phyloP scores from a whole-genome alignment of 345 rosid genomes.

The Mangifera indica region DNA sequence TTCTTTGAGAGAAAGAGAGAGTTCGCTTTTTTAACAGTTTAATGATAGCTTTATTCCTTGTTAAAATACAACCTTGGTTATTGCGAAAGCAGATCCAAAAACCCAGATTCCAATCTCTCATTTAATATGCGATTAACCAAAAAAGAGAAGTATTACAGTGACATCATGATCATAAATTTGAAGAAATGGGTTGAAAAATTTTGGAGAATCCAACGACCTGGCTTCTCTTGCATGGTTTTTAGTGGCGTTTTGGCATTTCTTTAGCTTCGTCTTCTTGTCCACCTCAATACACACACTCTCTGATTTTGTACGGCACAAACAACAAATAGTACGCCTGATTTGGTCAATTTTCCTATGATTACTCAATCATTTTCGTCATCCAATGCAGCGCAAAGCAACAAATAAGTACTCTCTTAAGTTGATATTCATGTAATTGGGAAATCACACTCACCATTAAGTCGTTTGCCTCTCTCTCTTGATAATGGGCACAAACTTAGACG shows the following conservation, averaged over 20 bases:
- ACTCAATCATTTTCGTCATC: constrained; percentile 26
- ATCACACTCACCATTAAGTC: not conserved
- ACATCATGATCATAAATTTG: constrained; percentile 6
- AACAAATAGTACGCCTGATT: constrained; percentile 27
- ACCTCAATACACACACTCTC: constrained; percentile 7
- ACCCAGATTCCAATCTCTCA: constrained; percentile 36
- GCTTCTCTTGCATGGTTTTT: constrained; percentile 46
- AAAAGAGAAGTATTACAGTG: not conserved
- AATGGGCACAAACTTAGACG: constrained; percentile 22
- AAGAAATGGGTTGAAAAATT: not conserved
- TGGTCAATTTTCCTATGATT: constrained; percentile 27
- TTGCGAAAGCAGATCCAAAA: constrained; percentile 45
- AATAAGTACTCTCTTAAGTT: constrained; percentile 16
- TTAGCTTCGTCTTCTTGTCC: constrained; percentile 15
- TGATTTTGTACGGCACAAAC: constrained; percentile 11
- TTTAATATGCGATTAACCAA: not conserved
- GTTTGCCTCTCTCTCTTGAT: constrained; percentile 1
- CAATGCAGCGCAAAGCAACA: constrained; percentile 14
- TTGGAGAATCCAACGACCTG: constrained; percentile 21
- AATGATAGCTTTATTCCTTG: constrained; percentile 44
- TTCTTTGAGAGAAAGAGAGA: constrained; percentile 9
- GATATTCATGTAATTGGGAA: constrained; percentile 10
- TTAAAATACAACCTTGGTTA: constrained; percentile 34
- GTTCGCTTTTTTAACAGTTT: constrained; percentile 30
- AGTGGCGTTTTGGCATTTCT: constrained; percentile 53